Evolutionary conservation across 176 grass and related monocot genomes (phyloP), one percentile per base, ranked within the genome.

Genomic region (Hyparrhenia diplandra): DNA sequence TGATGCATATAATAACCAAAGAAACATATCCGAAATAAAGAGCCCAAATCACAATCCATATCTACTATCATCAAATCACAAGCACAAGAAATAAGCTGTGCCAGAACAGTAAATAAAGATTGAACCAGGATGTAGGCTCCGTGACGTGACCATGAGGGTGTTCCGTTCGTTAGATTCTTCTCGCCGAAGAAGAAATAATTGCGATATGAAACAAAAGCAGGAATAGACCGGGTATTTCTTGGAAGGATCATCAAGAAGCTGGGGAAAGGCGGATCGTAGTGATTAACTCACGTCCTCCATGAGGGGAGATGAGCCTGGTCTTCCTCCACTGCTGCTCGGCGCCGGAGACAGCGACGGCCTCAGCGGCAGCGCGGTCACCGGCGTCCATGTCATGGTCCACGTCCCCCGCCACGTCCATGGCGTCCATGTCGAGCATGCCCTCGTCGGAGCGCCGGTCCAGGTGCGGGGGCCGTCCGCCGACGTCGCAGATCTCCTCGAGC

Each of bases 311-410:
- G 59, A 99, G 97, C 71, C 87, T 93, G 11, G 97, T 90, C 88
- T 99, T 99, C 88, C 88, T 96, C 97, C 97, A 99, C 85, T 91
- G 93, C 83, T 91, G 89, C 76, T 99, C 93, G 32, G 75, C 74
- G 42, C 90, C 72, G 24, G 84, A 86, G 28, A 89, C 91, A 3
- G 73, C 46, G 66, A 80, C 84, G 0, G 67, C 84, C 35, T 96
- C 91, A 6, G 71, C 85, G 5, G 85, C 57, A 4, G 85, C 89
- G 17, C 72, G 71, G 13, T 76, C 83, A 16, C 75, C 73, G 43
- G 69, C 64, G 59, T 94, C 86, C 79, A 94, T 71, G 3, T 81
- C 73, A 60, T 85, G 69, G 27, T 83, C 78, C 54, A 82, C 68
- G 51, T 83, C 82, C 2, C 2, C 91, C 17, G 27, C 40, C 0